These are phyloP conservation scores for Pseudomassariella vexata DNA, from an alignment of 2,329 filamentous ascomycete genomes.

Conservation along the genomic window DNA sequence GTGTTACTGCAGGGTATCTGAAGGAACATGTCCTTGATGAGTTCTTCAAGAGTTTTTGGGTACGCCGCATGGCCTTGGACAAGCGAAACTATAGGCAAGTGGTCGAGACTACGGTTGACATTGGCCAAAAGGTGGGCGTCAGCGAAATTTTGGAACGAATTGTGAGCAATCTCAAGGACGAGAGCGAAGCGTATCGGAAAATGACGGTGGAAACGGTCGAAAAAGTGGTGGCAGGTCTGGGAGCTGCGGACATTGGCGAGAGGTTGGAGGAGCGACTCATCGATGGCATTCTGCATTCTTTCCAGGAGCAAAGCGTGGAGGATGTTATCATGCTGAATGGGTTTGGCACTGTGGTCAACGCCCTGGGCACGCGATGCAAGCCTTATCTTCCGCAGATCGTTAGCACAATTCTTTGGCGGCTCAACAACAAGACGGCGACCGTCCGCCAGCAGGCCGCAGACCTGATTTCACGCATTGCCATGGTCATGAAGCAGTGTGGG, in stretches of 20 bases:
- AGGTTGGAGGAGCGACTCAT: conserved; percentile 89
- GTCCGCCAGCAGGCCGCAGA: conserved; percentile 96
- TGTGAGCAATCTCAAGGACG: conserved; percentile 93
- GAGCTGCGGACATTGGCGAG: conserved; percentile 89
- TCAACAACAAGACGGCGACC: conserved; percentile 97
- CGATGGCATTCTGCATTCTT: conserved; percentile 90
- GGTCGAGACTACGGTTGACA: conserved; percentile 94
- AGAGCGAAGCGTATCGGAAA: conserved; percentile 95
- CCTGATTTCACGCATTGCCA: conserved; percentile 91
- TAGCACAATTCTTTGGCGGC: conserved; percentile 88
- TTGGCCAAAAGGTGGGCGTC: conserved; percentile 96
- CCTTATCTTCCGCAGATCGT: conserved; percentile 96
- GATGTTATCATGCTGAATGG: conserved; percentile 95
- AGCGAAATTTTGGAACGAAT: conserved; percentile 91
- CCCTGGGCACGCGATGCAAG: conserved; percentile 88
- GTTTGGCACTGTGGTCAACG: conserved; percentile 96
- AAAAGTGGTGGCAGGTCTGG: conserved; percentile 88
- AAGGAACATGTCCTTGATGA: conserved; percentile 93
- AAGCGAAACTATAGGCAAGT: conserved; percentile 98
- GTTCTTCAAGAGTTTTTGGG: conserved; percentile 99
- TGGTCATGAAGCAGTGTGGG: conserved; percentile 98
- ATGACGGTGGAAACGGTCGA: conserved; percentile 99
- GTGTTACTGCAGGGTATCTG: conserved; percentile 89
- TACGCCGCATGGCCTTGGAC: conserved; percentile 91
- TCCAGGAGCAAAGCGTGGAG: conserved; percentile 97